Base-by-base conservation (phyloP, 306 rosid species). In the Oemleria cerasiformis region DNA sequence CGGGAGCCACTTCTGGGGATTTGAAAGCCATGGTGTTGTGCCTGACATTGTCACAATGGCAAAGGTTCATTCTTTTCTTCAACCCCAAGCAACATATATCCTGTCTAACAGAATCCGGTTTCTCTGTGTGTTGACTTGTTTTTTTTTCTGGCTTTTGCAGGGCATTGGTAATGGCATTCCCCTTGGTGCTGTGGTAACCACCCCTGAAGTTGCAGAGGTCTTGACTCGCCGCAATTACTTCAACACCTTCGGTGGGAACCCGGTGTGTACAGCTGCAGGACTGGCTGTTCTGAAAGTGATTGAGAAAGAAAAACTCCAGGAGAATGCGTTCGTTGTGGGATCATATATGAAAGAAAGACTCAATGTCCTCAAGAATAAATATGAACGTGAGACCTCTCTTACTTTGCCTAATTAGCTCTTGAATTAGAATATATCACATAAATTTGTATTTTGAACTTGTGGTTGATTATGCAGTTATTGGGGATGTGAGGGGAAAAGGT, bases 131-230 rank as follows among this genome's bases (percentile, higher is more conserved):
- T 47, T 20, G 6, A 9, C 17, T 41, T 44, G 42, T 73, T 2
- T 79, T 61, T 44, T 57, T 72, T 4, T 57, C 55, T 80, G 84
- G 20, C 8, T 57, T 85, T 36, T 61, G 48, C 79, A 91, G 99
- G 87, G 95, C 54, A 87, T 94, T 84, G 99, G 99, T 73, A 94
- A 94, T 83, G 99, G 99, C n/a, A 86, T 86, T 76, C 98, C 98
- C 47, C 90, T 94, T 39, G 98, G 98, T 72, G 98, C 98, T 30
- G 95, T 94, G 55, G 96, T 91, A 34, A 94, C 98, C 3, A 94
- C 98, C 30, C 96, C 99, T 20, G 97, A 89, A 86, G 84, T 94
- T 63, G 95, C 97, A 16, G 51, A 82, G 84, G 96, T 78, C 64
- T 82, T 94, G 83, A 88, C 92, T 79, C 91, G 80, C 43, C 78